A percentile compares a stretch with the other conserved stretches of the same genome.
Conservation (phyloP, 192 early-diverging fungal species). For the Diversispora eburnea region DNA sequence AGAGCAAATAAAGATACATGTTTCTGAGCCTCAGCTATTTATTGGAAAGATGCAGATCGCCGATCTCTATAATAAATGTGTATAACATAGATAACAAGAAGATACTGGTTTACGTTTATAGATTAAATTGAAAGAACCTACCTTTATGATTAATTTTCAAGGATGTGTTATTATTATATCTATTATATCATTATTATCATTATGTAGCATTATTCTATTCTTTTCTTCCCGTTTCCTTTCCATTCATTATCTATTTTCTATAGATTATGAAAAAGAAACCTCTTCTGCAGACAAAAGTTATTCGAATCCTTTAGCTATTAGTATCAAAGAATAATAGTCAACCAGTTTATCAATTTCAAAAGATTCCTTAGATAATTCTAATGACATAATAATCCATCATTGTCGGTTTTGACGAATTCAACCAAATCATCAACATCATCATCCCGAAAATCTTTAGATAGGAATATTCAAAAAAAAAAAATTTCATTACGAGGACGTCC, state of each 20-base stretch:
- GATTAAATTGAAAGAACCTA: constrained; percentile 10
- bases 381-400: background rate
- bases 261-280: background rate
- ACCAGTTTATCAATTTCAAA: background rate
- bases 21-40: no score
- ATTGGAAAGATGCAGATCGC: no score
- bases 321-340: background rate
- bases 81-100: no score
- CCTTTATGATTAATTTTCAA: background rate
- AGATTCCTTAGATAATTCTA: background rate
- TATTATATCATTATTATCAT: no score
- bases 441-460: background rate
- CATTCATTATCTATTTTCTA: background rate
- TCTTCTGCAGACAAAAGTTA: constrained; percentile 12
- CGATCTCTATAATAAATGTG: no score
- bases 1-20: no score
- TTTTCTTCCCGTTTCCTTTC: no score
- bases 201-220: background rate
- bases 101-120: constrained; percentile 17
- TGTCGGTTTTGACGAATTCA: background rate
- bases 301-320: background rate
- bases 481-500: background rate
- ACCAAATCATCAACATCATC: background rate
- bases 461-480: background rate
- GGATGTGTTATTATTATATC: background rate